A percentile compares a stretch with the other conserved stretches of the same genome.
These are phyloP conservation scores for Stylosanthes scabra DNA, from an alignment of 331 rosid genomes.

Conservation along the genomic window DNA sequence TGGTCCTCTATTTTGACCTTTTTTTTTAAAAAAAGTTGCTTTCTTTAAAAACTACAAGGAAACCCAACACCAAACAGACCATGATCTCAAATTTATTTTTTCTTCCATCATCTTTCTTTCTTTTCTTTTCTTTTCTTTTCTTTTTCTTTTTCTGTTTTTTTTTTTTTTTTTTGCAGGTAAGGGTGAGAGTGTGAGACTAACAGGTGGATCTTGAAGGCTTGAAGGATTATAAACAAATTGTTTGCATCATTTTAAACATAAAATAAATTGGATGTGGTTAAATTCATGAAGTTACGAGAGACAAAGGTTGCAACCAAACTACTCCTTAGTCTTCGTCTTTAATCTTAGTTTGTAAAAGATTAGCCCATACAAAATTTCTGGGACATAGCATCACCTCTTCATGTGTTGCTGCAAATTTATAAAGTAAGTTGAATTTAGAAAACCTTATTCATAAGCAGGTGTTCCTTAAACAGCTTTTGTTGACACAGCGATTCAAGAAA, in stretches of 20 bases:
- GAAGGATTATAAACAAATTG: no score
- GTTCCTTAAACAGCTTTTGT: slow-evolving; percentile 86
- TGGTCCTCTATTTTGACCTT: slow-evolving; percentile 3
- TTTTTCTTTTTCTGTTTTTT: no score
- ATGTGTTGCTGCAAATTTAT: slow-evolving; percentile 39
- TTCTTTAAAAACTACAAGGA: not conserved
- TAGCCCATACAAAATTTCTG: slow-evolving; percentile 20
- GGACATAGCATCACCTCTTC: slow-evolving; percentile 16
- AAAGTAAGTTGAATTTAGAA: slow-evolving; percentile 36
- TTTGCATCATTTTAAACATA: not conserved
- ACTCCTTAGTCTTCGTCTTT: slow-evolving; percentile 28
- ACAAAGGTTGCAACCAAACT: slow-evolving; percentile 21
- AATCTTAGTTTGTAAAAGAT: slow-evolving; percentile 20
- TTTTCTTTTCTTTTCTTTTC: no score
- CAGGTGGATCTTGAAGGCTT: no score
- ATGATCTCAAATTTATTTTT: not conserved
- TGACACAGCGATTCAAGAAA: slow-evolving; percentile 88
- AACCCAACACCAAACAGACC: not conserved
- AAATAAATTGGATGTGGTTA: not conserved
- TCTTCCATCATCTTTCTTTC: no score
- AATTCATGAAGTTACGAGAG: not conserved
- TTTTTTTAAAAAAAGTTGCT: not conserved
- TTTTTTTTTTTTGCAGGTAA: no score
- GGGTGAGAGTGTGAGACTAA: no score
- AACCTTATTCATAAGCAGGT: slow-evolving; percentile 90